Base-by-base conservation (phyloP, 169 alveolate species). In the Hepatocystis sp. region DNA sequence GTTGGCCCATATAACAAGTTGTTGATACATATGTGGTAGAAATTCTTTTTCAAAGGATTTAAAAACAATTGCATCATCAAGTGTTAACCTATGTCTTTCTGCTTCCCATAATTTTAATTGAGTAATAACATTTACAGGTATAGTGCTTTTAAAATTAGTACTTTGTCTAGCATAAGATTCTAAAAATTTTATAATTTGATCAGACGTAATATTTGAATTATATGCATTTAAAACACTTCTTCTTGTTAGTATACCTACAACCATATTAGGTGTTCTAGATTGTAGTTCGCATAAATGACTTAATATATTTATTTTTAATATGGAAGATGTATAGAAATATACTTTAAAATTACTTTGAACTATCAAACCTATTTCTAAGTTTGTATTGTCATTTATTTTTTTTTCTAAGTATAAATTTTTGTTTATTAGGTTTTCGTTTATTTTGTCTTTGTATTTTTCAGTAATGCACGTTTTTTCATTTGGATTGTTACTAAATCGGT, bases 341-440 rank as follows among this genome's bases (percentile, higher is more conserved):
- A 95, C 96, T 67, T 95, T 94, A 66, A 95, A 95, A 44, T 95
- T 95, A 68, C 97, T 95, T 65, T 95, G 97, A 47, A 95, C 97
- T 19, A 95, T 86, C 30, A 95, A 88, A 4, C 95, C 96, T 32
- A 94, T 91, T 67, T 93, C 95, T 39, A 93, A 34, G 13, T 85
- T 85, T 42, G 60, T 34, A 46, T 47, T 51, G 25, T 25, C 78
- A 76, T 76, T 76, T n/a, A 76, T 17, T 56, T 60, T 76, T 76
- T 58, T 76, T 4, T 76, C 88, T 21, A 28, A 21, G 39, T 60
- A 46, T 76, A 76, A 58, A 58, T 28, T 5, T 10, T 58, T 39
- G 51, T 27, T 76, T 11, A 52, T 63, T 58, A 76, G 44, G 15
- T 76, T 52, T 25, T 58, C 21, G 2, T 46, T 34, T 7, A 4